Conservation (phyloP, 1,139 yeast genomes). For the Magnusiomyces sp. region DNA sequence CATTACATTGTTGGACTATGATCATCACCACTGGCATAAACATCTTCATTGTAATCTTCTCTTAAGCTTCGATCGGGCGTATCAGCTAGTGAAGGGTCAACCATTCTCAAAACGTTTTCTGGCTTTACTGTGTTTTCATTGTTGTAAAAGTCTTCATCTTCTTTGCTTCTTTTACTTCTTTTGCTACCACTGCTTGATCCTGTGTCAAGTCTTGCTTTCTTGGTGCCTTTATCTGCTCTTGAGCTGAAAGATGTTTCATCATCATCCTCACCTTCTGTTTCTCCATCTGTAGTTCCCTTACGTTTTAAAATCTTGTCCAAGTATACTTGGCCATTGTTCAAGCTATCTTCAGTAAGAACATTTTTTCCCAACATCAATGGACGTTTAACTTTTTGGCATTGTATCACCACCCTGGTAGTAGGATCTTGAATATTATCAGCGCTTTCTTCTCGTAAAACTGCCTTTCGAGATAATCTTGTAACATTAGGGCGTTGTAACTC, state of each 20-base stretch:
- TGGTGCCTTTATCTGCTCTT: conserved; percentile 1
- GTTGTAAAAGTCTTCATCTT: conserved; percentile 23
- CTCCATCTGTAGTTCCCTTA: conserved; percentile 6
- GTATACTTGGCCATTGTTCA: conserved; percentile 14
- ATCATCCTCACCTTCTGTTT: neutral
- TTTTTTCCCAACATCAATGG: conserved; percentile 20
- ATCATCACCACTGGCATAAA: neutral
- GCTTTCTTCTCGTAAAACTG: conserved; percentile 16
- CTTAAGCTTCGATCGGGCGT: conserved; percentile 25
- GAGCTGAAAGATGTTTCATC: too few relatives aligned
- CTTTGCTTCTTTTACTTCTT: conserved; percentile 15
- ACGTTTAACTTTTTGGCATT: conserved; percentile 7
- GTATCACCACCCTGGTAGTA: conserved; percentile 13
- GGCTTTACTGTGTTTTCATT: conserved; percentile 28
- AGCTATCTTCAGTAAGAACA: conserved; percentile 13
- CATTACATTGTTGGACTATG: too few relatives aligned
- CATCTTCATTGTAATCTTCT: neutral
- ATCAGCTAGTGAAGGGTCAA: conserved; percentile 34
- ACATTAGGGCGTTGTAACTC: conserved; percentile 23
- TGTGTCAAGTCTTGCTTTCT: conserved; percentile 1
- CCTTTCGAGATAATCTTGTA: conserved; percentile 17
- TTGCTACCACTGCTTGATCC: neutral
- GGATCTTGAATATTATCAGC: conserved; percentile 15
- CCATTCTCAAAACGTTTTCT: conserved; percentile 34
- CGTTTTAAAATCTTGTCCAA: conserved; percentile 11